These are phyloP conservation scores for Gypsophila paniculata DNA, from an alignment of 179 eudicot species.

Conservation along the genomic window DNA sequence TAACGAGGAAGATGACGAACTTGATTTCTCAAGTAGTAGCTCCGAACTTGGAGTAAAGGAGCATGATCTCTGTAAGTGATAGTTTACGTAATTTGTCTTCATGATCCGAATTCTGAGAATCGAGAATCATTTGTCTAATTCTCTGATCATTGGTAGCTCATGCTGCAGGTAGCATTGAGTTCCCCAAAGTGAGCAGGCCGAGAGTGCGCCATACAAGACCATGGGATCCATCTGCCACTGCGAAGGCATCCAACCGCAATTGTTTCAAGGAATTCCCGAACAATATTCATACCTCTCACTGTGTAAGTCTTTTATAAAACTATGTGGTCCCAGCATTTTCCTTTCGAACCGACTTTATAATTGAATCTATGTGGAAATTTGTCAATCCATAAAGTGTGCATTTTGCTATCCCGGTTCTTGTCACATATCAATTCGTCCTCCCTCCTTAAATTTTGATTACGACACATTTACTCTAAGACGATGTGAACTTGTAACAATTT, in stretches of 20 bases:
- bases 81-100: not conserved
- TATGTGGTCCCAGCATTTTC: not conserved
- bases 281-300: slow-evolving; percentile 39
- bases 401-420: too few relatives aligned
- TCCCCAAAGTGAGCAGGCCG: slow-evolving; percentile 70
- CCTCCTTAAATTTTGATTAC: too few relatives aligned
- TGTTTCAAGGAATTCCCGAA: slow-evolving; percentile 52
- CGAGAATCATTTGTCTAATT: slow-evolving; percentile 2
- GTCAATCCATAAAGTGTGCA: too few relatives aligned
- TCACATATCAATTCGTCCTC: too few relatives aligned
- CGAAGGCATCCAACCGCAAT: slow-evolving; percentile 44
- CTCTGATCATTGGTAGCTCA: slow-evolving; percentile 6
- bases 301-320: slow-evolving; percentile 25
- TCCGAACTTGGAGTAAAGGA: slow-evolving; percentile 70
- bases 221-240: slow-evolving; percentile 53
- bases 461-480: too few relatives aligned
- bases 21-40: slow-evolving; percentile 66
- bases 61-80: slow-evolving; percentile 54
- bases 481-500: too few relatives aligned
- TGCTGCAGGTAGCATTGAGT: slow-evolving; percentile 50
- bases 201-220: slow-evolving; percentile 62
- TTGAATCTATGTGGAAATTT: not conserved
- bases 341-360: not conserved
- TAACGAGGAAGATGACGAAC: slow-evolving; percentile 73
- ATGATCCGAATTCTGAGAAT: not conserved